Evolutionary conservation across 805 yeast genomes (phyloP).

Genomic region (Phaffomyces opuntiae): DNA sequence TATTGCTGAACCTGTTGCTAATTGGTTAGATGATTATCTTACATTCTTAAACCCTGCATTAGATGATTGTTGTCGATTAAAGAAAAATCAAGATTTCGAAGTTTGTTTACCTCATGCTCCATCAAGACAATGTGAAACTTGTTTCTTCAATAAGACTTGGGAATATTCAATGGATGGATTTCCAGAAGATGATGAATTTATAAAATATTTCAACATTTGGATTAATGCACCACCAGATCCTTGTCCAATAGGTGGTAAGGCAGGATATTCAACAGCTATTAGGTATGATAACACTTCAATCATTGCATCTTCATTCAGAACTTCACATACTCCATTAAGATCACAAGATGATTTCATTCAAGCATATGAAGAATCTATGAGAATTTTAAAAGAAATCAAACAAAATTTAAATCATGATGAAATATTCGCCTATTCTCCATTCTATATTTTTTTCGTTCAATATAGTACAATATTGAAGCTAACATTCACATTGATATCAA

Average conservation of each 20-base stretch:
- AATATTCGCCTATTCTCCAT: constrained; percentile 86
- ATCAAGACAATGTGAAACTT: constrained; percentile 63
- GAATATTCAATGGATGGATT: constrained; percentile 72
- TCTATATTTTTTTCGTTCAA: constrained; percentile 89
- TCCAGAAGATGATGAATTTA: constrained; percentile 68
- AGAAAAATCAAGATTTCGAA: constrained; percentile 40
- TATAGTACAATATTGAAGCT: constrained; percentile 59
- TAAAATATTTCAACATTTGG: constrained; percentile 74
- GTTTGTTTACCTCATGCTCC: constrained; percentile 65
- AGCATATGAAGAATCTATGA: constrained; percentile 66
- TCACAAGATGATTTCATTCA: constrained; percentile 80
- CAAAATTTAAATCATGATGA: constrained; percentile 33
- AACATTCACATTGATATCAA: constrained; percentile 45
- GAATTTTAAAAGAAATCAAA: constrained; percentile 55
- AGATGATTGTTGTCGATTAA: constrained; percentile 77
- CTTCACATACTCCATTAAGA: constrained; percentile 70
- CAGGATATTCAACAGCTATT: constrained; percentile 70
- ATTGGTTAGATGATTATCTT: constrained; percentile 90
- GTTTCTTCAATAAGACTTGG: constrained; percentile 62
- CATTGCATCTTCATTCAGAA: constrained; percentile 62
- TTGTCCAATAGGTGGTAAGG: constrained; percentile 94
- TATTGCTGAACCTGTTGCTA: constrained; percentile 75
- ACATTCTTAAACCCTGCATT: constrained; percentile 82
- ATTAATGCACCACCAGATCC: constrained; percentile 77
- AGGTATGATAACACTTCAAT: constrained; percentile 38